phyloP scores from a whole-genome alignment of 2,329 filamentous ascomycete genomes.

The Sclerotinia sclerotiorum region DNA sequence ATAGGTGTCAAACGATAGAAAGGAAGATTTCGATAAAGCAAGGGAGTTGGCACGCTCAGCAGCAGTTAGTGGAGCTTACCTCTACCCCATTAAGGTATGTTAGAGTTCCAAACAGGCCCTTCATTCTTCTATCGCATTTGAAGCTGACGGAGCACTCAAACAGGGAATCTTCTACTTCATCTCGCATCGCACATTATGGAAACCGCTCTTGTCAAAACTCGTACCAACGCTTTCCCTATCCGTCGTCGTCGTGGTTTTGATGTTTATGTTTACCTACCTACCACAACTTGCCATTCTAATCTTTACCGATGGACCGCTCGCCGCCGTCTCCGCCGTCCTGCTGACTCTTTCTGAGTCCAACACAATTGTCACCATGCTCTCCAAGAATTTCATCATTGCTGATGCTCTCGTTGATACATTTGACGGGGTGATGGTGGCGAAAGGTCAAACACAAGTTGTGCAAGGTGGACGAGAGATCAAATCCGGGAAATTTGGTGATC shows the following conservation, averaged over 20 bases:
- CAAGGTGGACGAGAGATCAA: slow-evolving; percentile 73
- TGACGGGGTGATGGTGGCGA: slow-evolving; percentile 66
- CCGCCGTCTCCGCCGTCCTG: slow-evolving; percentile 69
- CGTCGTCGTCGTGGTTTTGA: slow-evolving; percentile 67
- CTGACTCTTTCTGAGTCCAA: slow-evolving; percentile 65
- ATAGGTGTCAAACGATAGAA: slow-evolving; percentile 43
- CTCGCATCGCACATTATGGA: slow-evolving; percentile 57
- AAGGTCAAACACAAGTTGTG: slow-evolving; percentile 60
- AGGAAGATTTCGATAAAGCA: slow-evolving; percentile 71
- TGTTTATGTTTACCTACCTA: slow-evolving; percentile 86
- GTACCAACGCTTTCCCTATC: slow-evolving; percentile 68
- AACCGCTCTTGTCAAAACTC: slow-evolving; percentile 56
- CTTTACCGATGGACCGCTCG: slow-evolving; percentile 81
- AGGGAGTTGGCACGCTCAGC: slow-evolving; percentile 65
- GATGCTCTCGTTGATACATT: slow-evolving; percentile 87
- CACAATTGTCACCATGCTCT: slow-evolving; percentile 55
- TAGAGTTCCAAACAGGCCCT: background rate
- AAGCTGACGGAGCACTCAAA: slow-evolving; percentile 24
- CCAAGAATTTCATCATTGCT: slow-evolving; percentile 72
- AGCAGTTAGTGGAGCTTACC: slow-evolving; percentile 72
- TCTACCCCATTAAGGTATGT: slow-evolving; percentile 75
- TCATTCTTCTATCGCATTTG: slow-evolving; percentile 24
- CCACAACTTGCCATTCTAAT: slow-evolving; percentile 82
- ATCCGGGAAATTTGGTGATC: slow-evolving; percentile 50
- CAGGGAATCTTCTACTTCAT: slow-evolving; percentile 61